Evolutionary conservation across 768 basidiomycete species (phyloP).

Genomic region (Trametes elegans): DNA sequence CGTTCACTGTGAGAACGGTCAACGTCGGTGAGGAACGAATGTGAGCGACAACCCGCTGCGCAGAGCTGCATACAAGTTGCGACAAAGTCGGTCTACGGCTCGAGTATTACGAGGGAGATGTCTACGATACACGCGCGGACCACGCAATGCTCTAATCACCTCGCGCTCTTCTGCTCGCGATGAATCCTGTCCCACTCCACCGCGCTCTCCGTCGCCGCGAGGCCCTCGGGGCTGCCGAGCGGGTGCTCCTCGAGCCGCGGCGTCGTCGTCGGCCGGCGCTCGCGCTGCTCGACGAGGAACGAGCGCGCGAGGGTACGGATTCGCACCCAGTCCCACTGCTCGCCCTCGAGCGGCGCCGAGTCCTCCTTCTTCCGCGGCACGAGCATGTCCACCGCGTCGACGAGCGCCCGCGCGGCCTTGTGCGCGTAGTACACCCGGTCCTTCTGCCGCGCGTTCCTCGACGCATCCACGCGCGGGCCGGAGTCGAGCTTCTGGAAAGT

Average conservation of each 20-base stretch:
- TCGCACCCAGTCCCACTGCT: conserved; percentile 21
- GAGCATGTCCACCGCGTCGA: conserved; percentile 49
- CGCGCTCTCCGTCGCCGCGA: conserved; percentile 29
- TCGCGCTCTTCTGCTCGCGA: conserved; percentile 12
- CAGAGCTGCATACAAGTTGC: not conserved
- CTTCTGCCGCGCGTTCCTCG: not conserved
- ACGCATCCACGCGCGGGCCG: no score
- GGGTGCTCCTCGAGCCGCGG: conserved; percentile 24
- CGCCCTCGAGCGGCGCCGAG: conserved; percentile 9
- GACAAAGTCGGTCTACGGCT: no score
- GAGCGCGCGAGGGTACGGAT: conserved; percentile 17
- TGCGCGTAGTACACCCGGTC: conserved; percentile 13
- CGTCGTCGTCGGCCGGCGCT: conserved; percentile 13
- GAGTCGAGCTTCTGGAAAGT: no score
- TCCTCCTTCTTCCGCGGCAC: conserved; percentile 30
- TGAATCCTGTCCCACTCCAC: conserved; percentile 32
- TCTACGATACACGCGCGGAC: not conserved
- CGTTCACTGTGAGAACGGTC: no score
- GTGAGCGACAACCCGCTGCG: no score
- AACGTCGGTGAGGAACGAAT: no score
- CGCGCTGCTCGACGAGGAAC: conserved; percentile 11
- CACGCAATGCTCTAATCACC: not conserved
- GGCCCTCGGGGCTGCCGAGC: conserved; percentile 27
- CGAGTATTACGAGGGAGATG: not conserved
- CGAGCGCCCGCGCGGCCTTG: conserved; percentile 38